Evolutionary conservation across 371 early-diverging fungal genomes (phyloP), one percentile per base, ranked within the genome.

Genomic region (Mortierella polycephala): DNA sequence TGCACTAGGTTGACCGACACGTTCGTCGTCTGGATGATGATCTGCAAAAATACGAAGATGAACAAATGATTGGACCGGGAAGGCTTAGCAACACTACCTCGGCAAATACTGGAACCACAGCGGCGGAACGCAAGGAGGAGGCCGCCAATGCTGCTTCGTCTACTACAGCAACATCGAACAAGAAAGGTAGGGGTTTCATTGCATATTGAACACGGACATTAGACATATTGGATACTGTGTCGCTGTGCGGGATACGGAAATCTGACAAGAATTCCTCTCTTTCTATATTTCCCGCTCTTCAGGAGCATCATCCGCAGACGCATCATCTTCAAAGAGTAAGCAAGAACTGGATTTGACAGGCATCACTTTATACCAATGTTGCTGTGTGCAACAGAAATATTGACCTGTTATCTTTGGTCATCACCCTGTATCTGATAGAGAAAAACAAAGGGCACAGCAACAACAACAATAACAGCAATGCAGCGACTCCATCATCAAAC

Each of bases 1-100:
- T 11, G 57, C 18, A 14, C 21, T 75, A 94, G 94, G 91, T 95
- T 4, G 98, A 98, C 75, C 87, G 94, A 68, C 95, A 96, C 73
- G 94, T 96, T 52, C 85, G 94, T n/a, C 86, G 92, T 39, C 81
- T 98, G 39, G 98, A 98, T 72, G 94, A 94, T 41, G 98, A 97
- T 67, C 68, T 98, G 73, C 85, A 88, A 61, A 91, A 91, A 66
- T 95, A 96, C 68, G 96, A 98, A 72, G 96, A 96, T 62, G 93
- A 94, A 64, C 93, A 95, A 74, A 80, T 95, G 79, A 87, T 89
- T 59, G 88, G 89, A 5, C 91, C 87, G 57, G 90, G 83, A 62
- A 72, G 86, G 40, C 69, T 82, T 14, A 67, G 63, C 11, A 68
- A 75, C 23, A 68, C 67, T 30, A 62, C 57, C 37, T 57, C 70